Percentiles rank a stretch among this genome's conserved stretches.
phyloP scores from a whole-genome alignment of 805 yeast species.

The Metschnikowia hibisci region DNA sequence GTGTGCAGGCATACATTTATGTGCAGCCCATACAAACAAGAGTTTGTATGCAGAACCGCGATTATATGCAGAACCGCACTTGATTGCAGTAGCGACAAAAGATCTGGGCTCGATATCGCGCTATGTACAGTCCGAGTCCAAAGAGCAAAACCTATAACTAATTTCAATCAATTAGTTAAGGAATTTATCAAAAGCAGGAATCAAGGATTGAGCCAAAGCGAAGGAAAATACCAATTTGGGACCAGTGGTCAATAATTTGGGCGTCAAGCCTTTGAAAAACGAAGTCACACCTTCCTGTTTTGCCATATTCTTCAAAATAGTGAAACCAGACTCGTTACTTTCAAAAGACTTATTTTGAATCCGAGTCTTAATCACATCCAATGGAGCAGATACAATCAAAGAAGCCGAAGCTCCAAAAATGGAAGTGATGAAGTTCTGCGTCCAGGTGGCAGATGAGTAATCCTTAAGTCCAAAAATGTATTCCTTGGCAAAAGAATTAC shows the following conservation, averaged over 20 bases:
- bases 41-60: too few relatives aligned
- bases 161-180: constrained; percentile 33
- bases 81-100: not conserved
- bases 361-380: constrained; percentile 97
- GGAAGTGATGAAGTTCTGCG: constrained; percentile 90
- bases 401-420: constrained; percentile 97
- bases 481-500: constrained; percentile 98
- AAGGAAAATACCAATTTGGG: constrained; percentile 98
- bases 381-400: constrained; percentile 92
- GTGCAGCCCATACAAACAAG: not conserved
- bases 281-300: constrained; percentile 86
- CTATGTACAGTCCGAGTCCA: constrained; percentile 10
- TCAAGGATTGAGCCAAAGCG: constrained; percentile 94
- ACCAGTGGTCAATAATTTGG: constrained; percentile 94
- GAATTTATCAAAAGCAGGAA: constrained; percentile 88
- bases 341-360: constrained; percentile 96
- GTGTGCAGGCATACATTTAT: too few relatives aligned
- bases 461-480: constrained; percentile 83
- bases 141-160: not conserved
- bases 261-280: constrained; percentile 95
- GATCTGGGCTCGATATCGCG: not conserved
- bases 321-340: constrained; percentile 90
- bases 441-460: constrained; percentile 89
- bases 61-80: too few relatives aligned
- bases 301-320: constrained; percentile 87